A percentile compares a stretch with the other conserved stretches of the same genome.
phyloP scores from a whole-genome alignment of 352 stramenopile genomes.

The Globisporangium emineosum region DNA sequence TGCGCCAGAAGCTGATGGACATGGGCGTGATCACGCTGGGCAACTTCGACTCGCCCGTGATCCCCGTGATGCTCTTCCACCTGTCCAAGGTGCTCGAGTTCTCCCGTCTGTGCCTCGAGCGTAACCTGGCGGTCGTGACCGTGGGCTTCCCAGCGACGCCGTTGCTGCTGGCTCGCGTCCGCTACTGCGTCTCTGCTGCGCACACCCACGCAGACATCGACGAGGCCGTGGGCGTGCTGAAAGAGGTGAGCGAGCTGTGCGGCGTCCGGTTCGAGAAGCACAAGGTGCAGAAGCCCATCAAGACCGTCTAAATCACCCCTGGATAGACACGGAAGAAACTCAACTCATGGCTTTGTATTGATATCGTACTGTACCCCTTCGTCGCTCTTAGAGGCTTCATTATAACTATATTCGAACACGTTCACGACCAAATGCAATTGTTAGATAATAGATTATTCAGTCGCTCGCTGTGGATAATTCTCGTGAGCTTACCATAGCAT shows the following conservation, averaged over 20 bases:
- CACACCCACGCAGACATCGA: constrained; percentile 94
- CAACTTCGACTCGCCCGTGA: constrained; percentile 97
- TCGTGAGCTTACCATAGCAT: no score
- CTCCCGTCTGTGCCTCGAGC: constrained; percentile 93
- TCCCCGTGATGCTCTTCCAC: constrained; percentile 98
- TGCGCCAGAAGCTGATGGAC: constrained; percentile 91
- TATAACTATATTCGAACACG: no score
- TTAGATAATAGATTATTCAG: no score
- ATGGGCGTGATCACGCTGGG: constrained; percentile 92
- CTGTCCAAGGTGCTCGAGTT: constrained; percentile 98
- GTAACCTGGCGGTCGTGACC: constrained; percentile 96
- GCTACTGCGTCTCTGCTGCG: constrained; percentile 97
- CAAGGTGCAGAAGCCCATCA: constrained; percentile 2
- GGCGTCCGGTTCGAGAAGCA: constrained; percentile 52
- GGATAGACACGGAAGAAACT: no score
- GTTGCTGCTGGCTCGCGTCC: constrained; percentile 90
- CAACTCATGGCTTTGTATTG: no score
- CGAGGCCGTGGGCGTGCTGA: constrained; percentile 86
- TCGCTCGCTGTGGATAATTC: no score
- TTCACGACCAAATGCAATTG: no score
- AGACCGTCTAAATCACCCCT: neutral
- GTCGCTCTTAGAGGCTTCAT: no score
- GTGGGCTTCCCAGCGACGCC: constrained; percentile 97
- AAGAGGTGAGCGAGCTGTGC: constrained; percentile 87
- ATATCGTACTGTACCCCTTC: no score